Percentiles rank a stretch among this genome's conserved stretches.
Evolutionary conservation across 2,329 filamentous ascomycete genomes (phyloP).

Genomic region (Claviceps fusiformis): DNA sequence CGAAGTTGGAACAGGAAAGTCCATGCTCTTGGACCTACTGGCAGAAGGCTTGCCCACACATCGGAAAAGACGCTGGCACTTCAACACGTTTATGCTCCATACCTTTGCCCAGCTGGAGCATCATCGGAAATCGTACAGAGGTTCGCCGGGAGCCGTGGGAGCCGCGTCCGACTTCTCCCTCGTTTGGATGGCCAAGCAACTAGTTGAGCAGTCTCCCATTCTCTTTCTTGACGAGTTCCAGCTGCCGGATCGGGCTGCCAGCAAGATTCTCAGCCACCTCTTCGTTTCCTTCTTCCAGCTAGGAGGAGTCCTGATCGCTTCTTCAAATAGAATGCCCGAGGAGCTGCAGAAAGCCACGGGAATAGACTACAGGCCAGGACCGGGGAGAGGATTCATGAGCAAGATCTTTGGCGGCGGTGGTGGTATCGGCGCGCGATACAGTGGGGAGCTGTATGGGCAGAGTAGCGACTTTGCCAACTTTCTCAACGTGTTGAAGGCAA

Average conservation of each 20-base stretch:
- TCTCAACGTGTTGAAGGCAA: constrained; percentile 59
- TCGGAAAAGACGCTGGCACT: constrained; percentile 67
- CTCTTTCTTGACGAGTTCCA: constrained; percentile 77
- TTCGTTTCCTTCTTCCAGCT: constrained; percentile 72
- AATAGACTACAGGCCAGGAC: constrained; percentile 47
- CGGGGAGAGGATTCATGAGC: constrained; percentile 36
- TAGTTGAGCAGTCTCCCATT: constrained; percentile 61
- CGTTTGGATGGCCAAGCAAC: constrained; percentile 60
- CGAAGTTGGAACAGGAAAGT: constrained; percentile 73
- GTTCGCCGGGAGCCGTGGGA: constrained; percentile 1
- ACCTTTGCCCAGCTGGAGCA: constrained; percentile 58
- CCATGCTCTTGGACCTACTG: constrained; percentile 74
- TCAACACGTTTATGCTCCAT: constrained; percentile 77
- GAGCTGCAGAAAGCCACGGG: constrained; percentile 65
- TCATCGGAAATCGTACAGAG: constrained; percentile 32
- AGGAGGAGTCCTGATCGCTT: constrained; percentile 67
- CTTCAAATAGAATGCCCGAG: constrained; percentile 73
- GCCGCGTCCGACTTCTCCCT: constrained; percentile 45
- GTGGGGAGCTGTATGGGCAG: constrained; percentile 41
- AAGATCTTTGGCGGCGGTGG: constrained; percentile 29
- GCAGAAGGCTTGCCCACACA: constrained; percentile 61
- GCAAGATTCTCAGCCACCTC: constrained; percentile 66
- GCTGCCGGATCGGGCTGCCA: constrained; percentile 62
- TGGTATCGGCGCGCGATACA: constrained; percentile 11
- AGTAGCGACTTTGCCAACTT: constrained; percentile 65